phyloP scores from a whole-genome alignment of 805 yeast species.

The Tetrapisispora pingtungensis region DNA sequence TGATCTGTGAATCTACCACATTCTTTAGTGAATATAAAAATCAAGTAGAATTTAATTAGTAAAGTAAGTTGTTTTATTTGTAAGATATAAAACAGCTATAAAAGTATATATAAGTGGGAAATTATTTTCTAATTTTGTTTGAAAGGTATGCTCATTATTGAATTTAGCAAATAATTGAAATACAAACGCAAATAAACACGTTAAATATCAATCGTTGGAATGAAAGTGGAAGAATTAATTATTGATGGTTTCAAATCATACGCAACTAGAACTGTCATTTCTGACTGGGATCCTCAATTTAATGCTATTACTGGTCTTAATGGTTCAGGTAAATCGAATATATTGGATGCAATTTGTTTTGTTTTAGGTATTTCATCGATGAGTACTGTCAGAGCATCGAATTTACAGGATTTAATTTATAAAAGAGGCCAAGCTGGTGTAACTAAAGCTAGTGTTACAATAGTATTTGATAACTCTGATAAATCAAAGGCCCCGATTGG shows the following conservation, averaged over 20 bases:
- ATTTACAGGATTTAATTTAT: constrained; percentile 85
- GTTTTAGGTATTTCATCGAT: constrained; percentile 94
- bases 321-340: constrained; percentile 96
- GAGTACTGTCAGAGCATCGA: constrained; percentile 91
- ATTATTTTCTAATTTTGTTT: too few relatives aligned
- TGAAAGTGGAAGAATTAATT: constrained; percentile 93
- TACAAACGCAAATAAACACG: too few relatives aligned
- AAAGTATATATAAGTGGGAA: too few relatives aligned
- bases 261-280: constrained; percentile 90
- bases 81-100: too few relatives aligned
- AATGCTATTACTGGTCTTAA: constrained; percentile 96
- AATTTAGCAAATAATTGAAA: too few relatives aligned
- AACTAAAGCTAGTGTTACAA: constrained; percentile 92
- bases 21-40: too few relatives aligned
- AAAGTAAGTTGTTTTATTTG: too few relatives aligned
- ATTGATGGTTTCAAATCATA: constrained; percentile 97
- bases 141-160: too few relatives aligned
- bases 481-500: constrained; percentile 74
- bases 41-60: too few relatives aligned
- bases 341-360: constrained; percentile 93
- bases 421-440: constrained; percentile 98
- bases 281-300: constrained; percentile 93
- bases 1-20: not conserved
- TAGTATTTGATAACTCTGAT: constrained; percentile 85
- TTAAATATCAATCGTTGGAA: constrained; percentile 17